Percentiles rank a stretch among this genome's conserved stretches.
These are phyloP conservation scores for Penicillium hordei DNA, from an alignment of 2,329 filamentous ascomycete genomes.

Conservation along the genomic window DNA sequence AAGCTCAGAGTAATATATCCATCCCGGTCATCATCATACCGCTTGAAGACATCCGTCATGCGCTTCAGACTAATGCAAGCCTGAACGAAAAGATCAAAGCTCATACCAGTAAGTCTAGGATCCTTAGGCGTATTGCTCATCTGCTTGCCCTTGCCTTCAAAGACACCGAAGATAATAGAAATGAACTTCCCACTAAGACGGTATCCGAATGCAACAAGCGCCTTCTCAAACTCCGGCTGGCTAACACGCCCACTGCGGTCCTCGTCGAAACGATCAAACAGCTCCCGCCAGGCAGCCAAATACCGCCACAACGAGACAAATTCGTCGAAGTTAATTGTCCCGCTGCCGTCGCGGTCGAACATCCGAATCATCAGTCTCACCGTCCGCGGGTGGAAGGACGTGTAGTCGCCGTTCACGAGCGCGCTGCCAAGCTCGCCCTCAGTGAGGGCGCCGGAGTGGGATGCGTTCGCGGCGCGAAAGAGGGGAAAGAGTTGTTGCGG, in stretches of 20 bases:
- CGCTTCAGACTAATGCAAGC: conserved; percentile 94
- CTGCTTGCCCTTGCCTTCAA: conserved; percentile 62
- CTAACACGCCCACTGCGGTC: conserved; percentile 86
- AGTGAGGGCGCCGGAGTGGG: conserved; percentile 75
- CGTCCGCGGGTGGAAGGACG: conserved; percentile 87
- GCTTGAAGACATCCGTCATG: conserved; percentile 99
- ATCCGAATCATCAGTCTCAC: conserved; percentile 99
- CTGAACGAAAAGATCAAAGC: conserved; percentile 96
- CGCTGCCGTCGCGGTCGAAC: conserved; percentile 91
- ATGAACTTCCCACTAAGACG: conserved; percentile 82
- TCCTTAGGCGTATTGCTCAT: conserved; percentile 37
- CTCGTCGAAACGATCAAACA: conserved; percentile 93
- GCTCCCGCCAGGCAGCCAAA: conserved; percentile 84
- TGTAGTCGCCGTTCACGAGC: conserved; percentile 95
- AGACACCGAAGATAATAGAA: conserved; percentile 79
- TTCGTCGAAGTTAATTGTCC: conserved; percentile 89
- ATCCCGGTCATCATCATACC: conserved; percentile 95
- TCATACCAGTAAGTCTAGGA: conserved; percentile 61
- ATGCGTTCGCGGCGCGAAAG: conserved; percentile 83
- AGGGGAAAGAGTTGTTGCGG: conserved; percentile 70
- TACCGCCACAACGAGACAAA: conserved; percentile 98
- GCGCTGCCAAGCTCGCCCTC: conserved; percentile 85
- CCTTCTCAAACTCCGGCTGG: conserved; percentile 82
- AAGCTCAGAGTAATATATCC: conserved; percentile 85
- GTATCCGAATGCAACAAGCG: conserved; percentile 90